Base-by-base conservation (phyloP, 1,284 basidiomycete species). In the Chondrostereum purpureum region DNA sequence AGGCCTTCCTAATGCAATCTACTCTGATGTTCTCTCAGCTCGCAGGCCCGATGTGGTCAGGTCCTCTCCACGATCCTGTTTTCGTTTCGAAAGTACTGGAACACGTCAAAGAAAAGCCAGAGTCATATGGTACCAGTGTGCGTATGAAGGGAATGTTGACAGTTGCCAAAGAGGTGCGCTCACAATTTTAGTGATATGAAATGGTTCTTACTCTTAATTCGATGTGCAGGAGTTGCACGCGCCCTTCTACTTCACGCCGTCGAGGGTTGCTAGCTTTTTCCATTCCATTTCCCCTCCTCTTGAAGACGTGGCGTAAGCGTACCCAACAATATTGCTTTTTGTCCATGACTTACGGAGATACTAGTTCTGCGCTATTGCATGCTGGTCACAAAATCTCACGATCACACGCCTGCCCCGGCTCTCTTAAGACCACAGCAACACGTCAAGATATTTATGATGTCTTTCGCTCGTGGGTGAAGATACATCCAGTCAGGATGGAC, bases 11-110 rank as follows among this genome's bases (percentile, higher is more conserved):
- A 21, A 35, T 50, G 27, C 38, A 19, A 22, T 35, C 37, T 16
- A 21, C 18, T 21, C 16, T 42, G 19, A 31, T 43, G 33, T 44
- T n/a, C 37, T 11, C 21, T 13, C 46, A 88, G 87, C 59, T 93
- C 20, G 92, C 89, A 16, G 95, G 95, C 0, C 95, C 95, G 0
- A 94, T 99, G 89, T 99, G 95, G 95, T 80, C 88, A 12, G 94
- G 88, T 1, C 78, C 86, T 0, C 67, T 99, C 17, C 95, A 99
- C 58, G 78, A 94, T 58, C 58, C 68, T 1, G 69, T 68, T 0
- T 99, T 98, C 56, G 77, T 92, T 20, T 61, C 68, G 8, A 78
- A 80, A 50, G 80, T 95, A 5, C 68, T 98, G n/a, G 67, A 76
- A 19, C 86, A 91, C 54, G 69, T 96, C 5, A 77, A 88, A 51